phyloP scores from a whole-genome alignment of 345 rosid species.

The Isatis tinctoria region DNA sequence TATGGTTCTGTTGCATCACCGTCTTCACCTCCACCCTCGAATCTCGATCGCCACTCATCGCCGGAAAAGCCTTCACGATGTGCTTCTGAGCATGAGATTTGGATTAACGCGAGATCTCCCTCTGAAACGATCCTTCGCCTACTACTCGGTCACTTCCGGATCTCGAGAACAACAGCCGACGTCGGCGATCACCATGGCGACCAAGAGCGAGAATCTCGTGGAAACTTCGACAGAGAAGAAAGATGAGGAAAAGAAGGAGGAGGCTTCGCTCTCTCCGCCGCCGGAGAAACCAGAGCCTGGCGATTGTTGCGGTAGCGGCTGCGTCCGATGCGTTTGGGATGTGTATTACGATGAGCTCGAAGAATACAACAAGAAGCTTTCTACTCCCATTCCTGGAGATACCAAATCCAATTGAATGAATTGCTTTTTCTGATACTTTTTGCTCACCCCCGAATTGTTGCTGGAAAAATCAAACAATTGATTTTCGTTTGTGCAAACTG shows the following conservation, averaged over 20 bases:
- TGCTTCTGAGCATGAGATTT: slow-evolving; percentile 21
- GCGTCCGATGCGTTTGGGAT: slow-evolving; percentile 96
- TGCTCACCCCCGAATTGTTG: neutral
- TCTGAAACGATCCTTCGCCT: slow-evolving; percentile 15
- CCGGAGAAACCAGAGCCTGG: slow-evolving; percentile 96
- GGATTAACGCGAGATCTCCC: slow-evolving; percentile 19
- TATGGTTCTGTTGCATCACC: slow-evolving; percentile 10
- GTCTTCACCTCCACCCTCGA: slow-evolving; percentile 3
- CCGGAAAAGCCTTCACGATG: slow-evolving; percentile 7
- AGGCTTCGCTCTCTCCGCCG: slow-evolving; percentile 45
- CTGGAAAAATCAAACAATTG: neutral
- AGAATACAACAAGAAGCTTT: slow-evolving; percentile 57
- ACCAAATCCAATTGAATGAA: slow-evolving; percentile 15
- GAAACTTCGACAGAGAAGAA: neutral
- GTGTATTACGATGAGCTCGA: slow-evolving; percentile 86
- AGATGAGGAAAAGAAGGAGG: slow-evolving; percentile 10
- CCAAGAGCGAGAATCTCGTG: slow-evolving; percentile 4
- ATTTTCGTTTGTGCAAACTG: neutral
- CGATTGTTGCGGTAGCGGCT: slow-evolving; percentile 96
- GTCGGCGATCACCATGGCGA: slow-evolving; percentile 20
- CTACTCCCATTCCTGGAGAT: slow-evolving; percentile 15
- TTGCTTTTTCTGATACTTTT: neutral
- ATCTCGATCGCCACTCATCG: slow-evolving; percentile 10
- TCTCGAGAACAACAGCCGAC: neutral
- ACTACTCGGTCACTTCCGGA: neutral